Percentiles rank a stretch among this genome's conserved stretches.
Conservation (phyloP, 2,329 filamentous ascomycete genomes). For the Claviceps paspali region DNA sequence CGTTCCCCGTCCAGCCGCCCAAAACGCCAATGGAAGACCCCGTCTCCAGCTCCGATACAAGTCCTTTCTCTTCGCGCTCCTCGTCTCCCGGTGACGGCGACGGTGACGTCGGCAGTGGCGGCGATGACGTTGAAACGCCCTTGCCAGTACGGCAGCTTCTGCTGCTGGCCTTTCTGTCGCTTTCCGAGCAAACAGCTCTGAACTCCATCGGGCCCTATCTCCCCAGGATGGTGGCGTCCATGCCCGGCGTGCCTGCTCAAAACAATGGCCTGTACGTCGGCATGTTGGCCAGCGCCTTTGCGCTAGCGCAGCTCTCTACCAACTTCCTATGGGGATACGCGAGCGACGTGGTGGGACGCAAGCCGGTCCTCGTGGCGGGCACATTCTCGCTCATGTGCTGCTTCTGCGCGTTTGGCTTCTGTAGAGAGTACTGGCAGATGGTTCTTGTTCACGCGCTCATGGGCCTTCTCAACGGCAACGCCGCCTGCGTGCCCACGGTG, state of each 20-base stretch:
- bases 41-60: conserved; percentile 9
- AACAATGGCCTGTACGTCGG: conserved; percentile 81
- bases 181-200: conserved; percentile 89
- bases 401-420: conserved; percentile 80
- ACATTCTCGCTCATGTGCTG: conserved; percentile 70
- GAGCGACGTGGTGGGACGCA: conserved; percentile 54
- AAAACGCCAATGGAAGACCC: conserved; percentile 40
- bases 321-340: conserved; percentile 53
- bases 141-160: conserved; percentile 71
- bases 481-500: conserved; percentile 84
- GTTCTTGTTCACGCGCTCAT: conserved; percentile 75
- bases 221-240: conserved; percentile 77
- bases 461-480: conserved; percentile 90
- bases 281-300: conserved; percentile 78
- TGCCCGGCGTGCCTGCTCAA: conserved; percentile 58
- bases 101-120: conserved; percentile 27
- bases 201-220: conserved; percentile 95
- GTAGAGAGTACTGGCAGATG: conserved; percentile 67
- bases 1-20: conserved; percentile 63
- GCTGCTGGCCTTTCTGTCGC: conserved; percentile 72
- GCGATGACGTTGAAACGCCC: conserved; percentile 45
- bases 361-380: conserved; percentile 60
- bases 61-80: conserved; percentile 1
- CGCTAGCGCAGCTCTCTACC: conserved; percentile 78
- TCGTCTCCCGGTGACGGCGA: conserved; percentile 14